Conservation (phyloP, 306 rosid species). For the Hylodesmum podocarpum region DNA sequence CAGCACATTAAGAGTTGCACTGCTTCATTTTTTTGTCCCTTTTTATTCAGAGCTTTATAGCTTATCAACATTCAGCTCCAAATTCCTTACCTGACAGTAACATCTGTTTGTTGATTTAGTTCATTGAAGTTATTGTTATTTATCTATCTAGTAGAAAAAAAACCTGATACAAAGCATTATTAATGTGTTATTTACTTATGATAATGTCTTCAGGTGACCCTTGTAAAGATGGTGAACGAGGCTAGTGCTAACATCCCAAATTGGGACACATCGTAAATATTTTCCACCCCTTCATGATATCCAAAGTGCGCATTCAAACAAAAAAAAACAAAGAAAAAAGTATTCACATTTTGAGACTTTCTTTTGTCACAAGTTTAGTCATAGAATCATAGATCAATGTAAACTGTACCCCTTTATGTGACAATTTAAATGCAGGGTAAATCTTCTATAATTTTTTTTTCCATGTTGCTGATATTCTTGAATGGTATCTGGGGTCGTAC, state of each 20-base stretch:
- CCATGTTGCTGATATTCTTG: neutral
- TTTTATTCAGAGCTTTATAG: neutral
- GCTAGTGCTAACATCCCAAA: constrained; percentile 78
- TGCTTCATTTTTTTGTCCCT: neutral
- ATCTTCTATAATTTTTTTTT: neutral
- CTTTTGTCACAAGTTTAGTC: constrained; percentile 4
- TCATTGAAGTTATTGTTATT: neutral
- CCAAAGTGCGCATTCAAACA: neutral
- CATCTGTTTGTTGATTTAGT: neutral
- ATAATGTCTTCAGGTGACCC: constrained; percentile 69
- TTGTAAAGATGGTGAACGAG: constrained; percentile 87
- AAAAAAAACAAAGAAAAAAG: neutral
- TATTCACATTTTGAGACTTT: neutral
- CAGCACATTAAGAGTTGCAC: neutral
- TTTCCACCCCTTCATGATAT: neutral
- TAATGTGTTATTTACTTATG: constrained; percentile 8
- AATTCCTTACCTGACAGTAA: neutral
- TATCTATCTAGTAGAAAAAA: neutral
- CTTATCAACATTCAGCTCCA: neutral
- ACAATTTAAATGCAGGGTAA: neutral
- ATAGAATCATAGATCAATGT: constrained; percentile 32
- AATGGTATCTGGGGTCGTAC: constrained; percentile 10
- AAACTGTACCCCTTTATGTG: neutral
- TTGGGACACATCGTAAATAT: constrained; percentile 58
- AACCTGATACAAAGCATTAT: constrained; percentile 1